Percentiles rank a stretch among this genome's conserved stretches.
Conservation (phyloP, 225 moss, liverwort and hornwort species). For the Pseudoscleropodium purum region DNA sequence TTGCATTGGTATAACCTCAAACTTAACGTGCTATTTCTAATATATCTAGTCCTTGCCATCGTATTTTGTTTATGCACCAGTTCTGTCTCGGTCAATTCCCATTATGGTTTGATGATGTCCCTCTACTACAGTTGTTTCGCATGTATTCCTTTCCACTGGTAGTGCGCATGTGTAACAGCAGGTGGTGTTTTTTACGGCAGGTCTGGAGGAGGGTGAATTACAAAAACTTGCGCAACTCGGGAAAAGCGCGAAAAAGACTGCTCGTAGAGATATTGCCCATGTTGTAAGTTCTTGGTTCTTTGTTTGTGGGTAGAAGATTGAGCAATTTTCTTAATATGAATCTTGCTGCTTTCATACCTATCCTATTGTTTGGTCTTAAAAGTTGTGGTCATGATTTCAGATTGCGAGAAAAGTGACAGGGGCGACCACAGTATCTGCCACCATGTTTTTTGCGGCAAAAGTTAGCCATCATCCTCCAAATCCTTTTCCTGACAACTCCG, state of each 20-base stretch:
- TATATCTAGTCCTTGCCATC: background rate
- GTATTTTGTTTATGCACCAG: background rate
- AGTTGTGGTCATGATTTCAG: constrained; percentile 22
- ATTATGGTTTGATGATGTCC: background rate
- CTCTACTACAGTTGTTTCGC: background rate
- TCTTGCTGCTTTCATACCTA: background rate
- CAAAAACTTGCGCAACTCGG: constrained; percentile 67
- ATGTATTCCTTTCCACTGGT: background rate
- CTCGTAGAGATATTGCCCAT: constrained; percentile 84
- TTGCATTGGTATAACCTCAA: constrained; percentile 56
- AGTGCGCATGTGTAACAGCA: background rate
- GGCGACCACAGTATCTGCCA: constrained; percentile 97
- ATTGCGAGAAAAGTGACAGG: constrained; percentile 65
- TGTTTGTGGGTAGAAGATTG: background rate
- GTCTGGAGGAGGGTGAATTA: constrained; percentile 63
- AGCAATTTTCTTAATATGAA: background rate
- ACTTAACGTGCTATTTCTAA: background rate
- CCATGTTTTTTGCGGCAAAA: constrained; percentile 94
- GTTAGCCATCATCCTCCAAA: background rate
- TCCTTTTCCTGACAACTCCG: background rate
- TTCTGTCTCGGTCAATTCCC: background rate
- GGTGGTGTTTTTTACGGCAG: constrained; percentile 19
- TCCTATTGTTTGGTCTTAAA: background rate
- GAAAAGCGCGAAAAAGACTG: constrained; percentile 53
- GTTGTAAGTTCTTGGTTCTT: constrained; percentile 46